Evolutionary conservation across 306 rosid genomes (phyloP), one percentile per base, ranked within the genome.

Genomic region (Lotus japonicus): DNA sequence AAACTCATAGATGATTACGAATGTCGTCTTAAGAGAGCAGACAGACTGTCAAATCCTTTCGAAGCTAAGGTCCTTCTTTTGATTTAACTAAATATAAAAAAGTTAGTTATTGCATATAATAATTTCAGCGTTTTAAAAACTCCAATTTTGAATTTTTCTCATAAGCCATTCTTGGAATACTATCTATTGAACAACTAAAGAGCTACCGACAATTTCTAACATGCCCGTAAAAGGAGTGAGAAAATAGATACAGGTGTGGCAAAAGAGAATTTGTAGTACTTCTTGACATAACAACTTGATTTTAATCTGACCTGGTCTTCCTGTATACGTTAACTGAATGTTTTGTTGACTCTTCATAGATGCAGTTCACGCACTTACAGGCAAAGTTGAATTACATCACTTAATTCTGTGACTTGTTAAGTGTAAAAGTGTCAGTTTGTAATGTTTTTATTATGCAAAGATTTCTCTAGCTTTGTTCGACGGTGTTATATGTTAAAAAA

Each of bases 1-100:
- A 60, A 76, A 72, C 81, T 80, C 58, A 49, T 15, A 14, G 42
- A 38, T 2, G 70, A 71, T 52, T 80, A 75, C 16, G 79, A 80
- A 71, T 43, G 58, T 60, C 68, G 75, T 59, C 59, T 16, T 18
- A 51, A 54, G 79, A 66, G 56, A 66, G 39, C 63, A 18, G 72
- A 59, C 26, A 53, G 57, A 59, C 74, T 42, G 58, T 50, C 77
- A 51, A 64, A 18, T 42, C 19, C 69, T 31, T 58, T 59, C 51
- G 76, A 75, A 70, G 74, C 42, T 16, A 23, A 80, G 84, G 84
- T 80, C 14, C 56, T 65, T 65, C 64, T 70, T 58, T 46, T 64
- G n/a, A 15, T 48, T 52, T 28, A 31, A 33, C 28, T 45, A 28
- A 9, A 36, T 49, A 23, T 45, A 17, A 55, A 26, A 11, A 28